These are phyloP conservation scores for Cyberlindnera petersonii DNA, from an alignment of 805 yeast species.

Conservation along the genomic window DNA sequence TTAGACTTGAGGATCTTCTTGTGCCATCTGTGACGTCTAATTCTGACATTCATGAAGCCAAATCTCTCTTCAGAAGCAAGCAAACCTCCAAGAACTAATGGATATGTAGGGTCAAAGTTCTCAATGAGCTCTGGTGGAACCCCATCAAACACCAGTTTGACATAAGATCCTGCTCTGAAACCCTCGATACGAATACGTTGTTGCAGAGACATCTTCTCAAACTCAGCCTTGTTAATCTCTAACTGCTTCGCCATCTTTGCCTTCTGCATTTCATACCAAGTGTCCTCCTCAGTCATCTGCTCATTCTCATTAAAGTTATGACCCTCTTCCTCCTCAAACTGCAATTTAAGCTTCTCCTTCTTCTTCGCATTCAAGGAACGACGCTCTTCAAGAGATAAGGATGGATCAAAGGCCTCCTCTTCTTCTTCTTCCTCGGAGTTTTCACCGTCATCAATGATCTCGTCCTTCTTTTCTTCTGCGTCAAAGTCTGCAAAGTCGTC, in stretches of 20 bases:
- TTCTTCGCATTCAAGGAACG: conserved; percentile 81
- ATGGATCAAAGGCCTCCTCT: conserved; percentile 31
- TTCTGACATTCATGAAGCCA: conserved; percentile 88
- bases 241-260: conserved; percentile 95
- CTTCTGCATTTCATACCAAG: conserved; percentile 97
- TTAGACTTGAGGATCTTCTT: conserved; percentile 91
- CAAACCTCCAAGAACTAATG: conserved; percentile 87
- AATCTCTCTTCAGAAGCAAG: conserved; percentile 87
- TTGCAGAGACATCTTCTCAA: conserved; percentile 67
- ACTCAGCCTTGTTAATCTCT: conserved; percentile 84
- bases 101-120: conserved; percentile 79
- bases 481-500: conserved; percentile 56
- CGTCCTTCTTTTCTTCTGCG: conserved; percentile 44
- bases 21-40: conserved; percentile 99
- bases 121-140: conserved; percentile 90
- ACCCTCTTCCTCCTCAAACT: conserved; percentile 80
- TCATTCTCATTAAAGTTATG: conserved; percentile 77
- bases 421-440: conserved; percentile 38
- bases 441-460: conserved; percentile 39
- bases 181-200: conserved; percentile 86
- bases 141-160: conserved; percentile 75
- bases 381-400: conserved; percentile 62
- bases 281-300: conserved; percentile 81
- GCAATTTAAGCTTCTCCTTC: conserved; percentile 83
- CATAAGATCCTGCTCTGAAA: conserved; percentile 88